Percentiles rank a stretch among this genome's conserved stretches.
phyloP scores from a whole-genome alignment of 345 rosid genomes.

The Litchi chinensis region DNA sequence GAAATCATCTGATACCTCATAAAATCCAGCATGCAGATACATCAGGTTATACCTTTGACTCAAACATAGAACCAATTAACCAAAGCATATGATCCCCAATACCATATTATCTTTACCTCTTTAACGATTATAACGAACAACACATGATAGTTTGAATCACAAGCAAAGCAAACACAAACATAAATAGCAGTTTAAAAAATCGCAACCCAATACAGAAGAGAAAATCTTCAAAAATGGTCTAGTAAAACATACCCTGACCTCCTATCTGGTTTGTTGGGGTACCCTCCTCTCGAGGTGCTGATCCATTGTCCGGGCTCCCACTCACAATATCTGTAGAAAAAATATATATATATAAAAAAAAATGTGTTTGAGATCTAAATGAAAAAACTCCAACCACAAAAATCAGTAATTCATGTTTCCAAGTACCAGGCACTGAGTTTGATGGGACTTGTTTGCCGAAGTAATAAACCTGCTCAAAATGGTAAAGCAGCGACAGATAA shows the following conservation, averaged over 20 bases:
- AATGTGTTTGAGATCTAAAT: background rate
- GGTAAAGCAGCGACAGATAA: conserved; percentile 67
- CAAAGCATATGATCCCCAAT: background rate
- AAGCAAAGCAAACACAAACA: background rate
- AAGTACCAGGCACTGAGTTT: conserved; percentile 39
- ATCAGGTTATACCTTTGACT: background rate
- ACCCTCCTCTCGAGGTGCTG: conserved; percentile 33
- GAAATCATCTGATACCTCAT: background rate
- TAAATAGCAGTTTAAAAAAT: background rate
- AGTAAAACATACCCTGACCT: conserved; percentile 23
- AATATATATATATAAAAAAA: background rate
- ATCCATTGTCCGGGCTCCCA: conserved; percentile 36
- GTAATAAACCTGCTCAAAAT: conserved; percentile 74
- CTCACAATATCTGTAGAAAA: conserved; percentile 30
- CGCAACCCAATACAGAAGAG: background rate
- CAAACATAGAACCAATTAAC: background rate
- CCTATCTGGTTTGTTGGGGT: conserved; percentile 22
- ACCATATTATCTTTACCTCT: background rate
- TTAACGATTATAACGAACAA: background rate
- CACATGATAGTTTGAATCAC: background rate
- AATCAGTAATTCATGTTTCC: background rate
- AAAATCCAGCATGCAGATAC: background rate
- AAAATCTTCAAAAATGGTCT: background rate
- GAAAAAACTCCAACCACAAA: background rate
- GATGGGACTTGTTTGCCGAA: conserved; percentile 49